These are phyloP conservation scores for Hypoxylon sp. DNA, from an alignment of 2,329 filamentous ascomycete genomes.

Conservation along the genomic window DNA sequence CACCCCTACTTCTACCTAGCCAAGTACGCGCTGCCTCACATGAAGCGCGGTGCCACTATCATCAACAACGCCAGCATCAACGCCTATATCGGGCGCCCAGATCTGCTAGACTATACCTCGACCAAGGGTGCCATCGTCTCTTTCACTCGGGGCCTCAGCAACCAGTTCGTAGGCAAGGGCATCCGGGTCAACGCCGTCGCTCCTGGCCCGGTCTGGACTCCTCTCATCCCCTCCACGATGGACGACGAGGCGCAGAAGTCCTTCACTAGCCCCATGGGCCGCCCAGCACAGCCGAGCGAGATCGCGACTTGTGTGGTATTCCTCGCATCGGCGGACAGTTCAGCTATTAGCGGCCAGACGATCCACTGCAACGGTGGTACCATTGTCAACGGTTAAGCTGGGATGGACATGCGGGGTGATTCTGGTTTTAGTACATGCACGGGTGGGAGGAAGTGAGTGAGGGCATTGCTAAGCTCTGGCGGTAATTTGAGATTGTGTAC, in stretches of 20 bases:
- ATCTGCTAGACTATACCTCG: constrained; percentile 84
- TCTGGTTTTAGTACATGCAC: not conserved
- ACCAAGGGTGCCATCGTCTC: constrained; percentile 83
- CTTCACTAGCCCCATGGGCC: constrained; percentile 80
- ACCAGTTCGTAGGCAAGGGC: constrained; percentile 77
- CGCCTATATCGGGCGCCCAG: constrained; percentile 82
- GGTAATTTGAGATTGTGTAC: constrained; percentile 1
- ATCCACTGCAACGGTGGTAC: constrained; percentile 66
- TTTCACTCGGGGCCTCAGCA: constrained; percentile 82
- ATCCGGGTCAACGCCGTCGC: constrained; percentile 73
- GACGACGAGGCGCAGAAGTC: constrained; percentile 75
- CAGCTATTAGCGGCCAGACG: constrained; percentile 78
- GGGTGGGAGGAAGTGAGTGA: too few relatives aligned
- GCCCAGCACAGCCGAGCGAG: constrained; percentile 83
- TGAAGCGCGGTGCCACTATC: constrained; percentile 79
- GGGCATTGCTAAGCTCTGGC: not conserved
- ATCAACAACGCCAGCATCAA: constrained; percentile 91
- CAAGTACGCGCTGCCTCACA: constrained; percentile 81
- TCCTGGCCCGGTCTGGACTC: constrained; percentile 84
- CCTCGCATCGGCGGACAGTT: constrained; percentile 79
- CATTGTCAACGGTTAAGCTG: constrained; percentile 61
- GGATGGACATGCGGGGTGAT: not conserved
- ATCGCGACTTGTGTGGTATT: constrained; percentile 87
- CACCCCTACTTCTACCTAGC: constrained; percentile 84
- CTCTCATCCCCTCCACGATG: constrained; percentile 81